Base-by-base conservation (phyloP, 805 yeast genomes). In the Cyberlindnera maclurae region DNA sequence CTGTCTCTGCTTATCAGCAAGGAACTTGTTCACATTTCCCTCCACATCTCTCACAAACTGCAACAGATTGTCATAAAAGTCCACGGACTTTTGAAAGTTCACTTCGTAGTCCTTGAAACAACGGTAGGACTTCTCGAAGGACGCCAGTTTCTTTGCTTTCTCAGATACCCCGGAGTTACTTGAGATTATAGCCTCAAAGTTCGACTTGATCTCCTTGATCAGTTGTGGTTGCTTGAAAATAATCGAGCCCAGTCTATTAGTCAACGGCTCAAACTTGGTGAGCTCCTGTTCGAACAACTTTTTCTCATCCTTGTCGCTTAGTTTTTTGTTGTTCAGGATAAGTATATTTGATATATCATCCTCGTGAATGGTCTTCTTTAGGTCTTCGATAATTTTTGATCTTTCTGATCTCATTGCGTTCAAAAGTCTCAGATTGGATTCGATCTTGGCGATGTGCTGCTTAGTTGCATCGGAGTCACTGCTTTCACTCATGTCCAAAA, bases 281-380 rank as follows among this genome's bases (percentile, higher is more conserved):
- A 90, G 63, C 56, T 87, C 96, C 41, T 73, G 71, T 13, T 77
- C 73, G 55, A 89, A 88, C 12, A 82, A 55, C 9, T 70, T 64
- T 46, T 69, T 70, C 42, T 77, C 67, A 41, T 81, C 88, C 33
- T 73, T 68, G 7, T 75, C 76, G 5, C 76, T 43, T 13, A 46
- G 15, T 29, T 70, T 71, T 32, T 73, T 70, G 33, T 42, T 46
- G 54, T 84, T 81, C 46, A 80, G 64, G 8, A 90, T 73, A 26
- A 90, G 66, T 11, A 80, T 65, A 38, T 81, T 79, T 0, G 95
- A 81, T 36, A 88, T 86, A 55, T 90, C 97, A 60, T 90, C 97
- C 12, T 71, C 68, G 51, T 80, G 93, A 26, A 84, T 78, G 34
- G 73, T 73, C 6, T 66, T 70, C 53, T 87, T 87, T 51, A 90